Evolutionary conservation across 2,329 filamentous ascomycete species (phyloP).

Genomic region (Cryphonectria nitschkei): DNA sequence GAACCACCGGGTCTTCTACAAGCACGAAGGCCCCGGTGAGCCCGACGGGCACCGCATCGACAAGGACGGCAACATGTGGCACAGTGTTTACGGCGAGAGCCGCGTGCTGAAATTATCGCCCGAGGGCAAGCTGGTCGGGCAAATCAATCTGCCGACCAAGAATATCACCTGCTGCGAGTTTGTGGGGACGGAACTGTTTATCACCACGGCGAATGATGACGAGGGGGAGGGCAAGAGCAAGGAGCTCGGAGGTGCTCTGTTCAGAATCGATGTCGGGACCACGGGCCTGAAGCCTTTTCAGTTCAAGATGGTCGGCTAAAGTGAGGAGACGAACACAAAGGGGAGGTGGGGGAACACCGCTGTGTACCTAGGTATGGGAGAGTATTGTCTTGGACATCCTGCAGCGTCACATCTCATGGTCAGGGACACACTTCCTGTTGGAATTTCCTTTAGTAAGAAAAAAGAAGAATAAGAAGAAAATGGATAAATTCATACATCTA

Average conservation of each 20-base stretch:
- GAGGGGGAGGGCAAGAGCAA: conserved; percentile 66
- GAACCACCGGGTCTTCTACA: conserved; percentile 74
- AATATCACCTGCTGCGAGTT: conserved; percentile 84
- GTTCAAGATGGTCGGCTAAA: conserved; percentile 55
- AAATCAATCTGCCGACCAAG: conserved; percentile 75
- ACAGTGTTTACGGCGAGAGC: conserved; percentile 78
- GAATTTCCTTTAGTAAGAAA: neutral
- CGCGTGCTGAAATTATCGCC: conserved; percentile 76
- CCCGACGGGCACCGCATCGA: conserved; percentile 89
- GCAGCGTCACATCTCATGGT: neutral
- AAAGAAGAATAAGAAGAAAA: neutral
- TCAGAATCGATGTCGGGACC: conserved; percentile 76
- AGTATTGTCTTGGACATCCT: neutral
- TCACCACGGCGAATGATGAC: conserved; percentile 75
- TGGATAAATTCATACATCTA: no score
- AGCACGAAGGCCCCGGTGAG: conserved; percentile 65
- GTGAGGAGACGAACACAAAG: neutral
- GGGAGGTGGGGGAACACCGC: neutral
- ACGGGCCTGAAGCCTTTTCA: conserved; percentile 65
- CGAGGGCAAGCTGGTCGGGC: conserved; percentile 70
- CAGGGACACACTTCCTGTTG: neutral
- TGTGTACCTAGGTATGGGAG: neutral
- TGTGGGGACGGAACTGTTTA: conserved; percentile 73
- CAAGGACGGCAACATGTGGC: conserved; percentile 84
- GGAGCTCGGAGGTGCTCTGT: conserved; percentile 71